Base-by-base conservation (phyloP, 176 grass and related monocot species). In the Carex kokanica region DNA sequence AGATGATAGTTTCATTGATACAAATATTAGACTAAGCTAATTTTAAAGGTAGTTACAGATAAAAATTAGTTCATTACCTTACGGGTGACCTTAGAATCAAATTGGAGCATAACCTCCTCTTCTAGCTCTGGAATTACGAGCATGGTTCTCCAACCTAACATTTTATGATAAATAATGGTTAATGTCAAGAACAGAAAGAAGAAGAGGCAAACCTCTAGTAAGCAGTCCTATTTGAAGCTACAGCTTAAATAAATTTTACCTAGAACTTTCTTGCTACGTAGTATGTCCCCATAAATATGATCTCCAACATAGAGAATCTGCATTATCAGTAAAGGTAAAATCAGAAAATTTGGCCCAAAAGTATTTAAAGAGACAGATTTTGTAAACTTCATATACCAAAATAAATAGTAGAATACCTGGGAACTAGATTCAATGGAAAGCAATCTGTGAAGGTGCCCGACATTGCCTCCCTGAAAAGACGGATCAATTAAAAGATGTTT, bases 281-380 rank as follows among this genome's bases (percentile, higher is more conserved):
- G 88, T 88, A 98, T 98, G 72, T 98, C 96, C 70, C 96, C 96
- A 75, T 98, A 98, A 65, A 98, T 98, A 41, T 98, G 96, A 84
- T 98, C 96, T 49, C 96, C 96, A 89, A 98, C 96, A 86, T 98
- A 98, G 21, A 98, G 91, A 63, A 98, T 86, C 96, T 98, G 84
- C 68, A 61, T 69, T 27, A 61, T 43, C 8, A 80, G 62, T 66
- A 64, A 81, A 24, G 27, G 24, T 49, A 65, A 65, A 65, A 82
- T 80, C 11, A 40, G 2, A 47, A 65, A 64, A 52, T 52, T 66
- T 64, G n/a, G 21, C 59, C 14, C 43, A 52, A 53, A 74, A 32
- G 1, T 52, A 17, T 82, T 16, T 52, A 47, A 29, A 27, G 34
- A 25, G 38, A 65, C 41, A 43, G 34, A 75, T 64, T 66, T 65